Evolutionary conservation across 257 asterid species (phyloP).

Genomic region (Pogostemon cablin): DNA sequence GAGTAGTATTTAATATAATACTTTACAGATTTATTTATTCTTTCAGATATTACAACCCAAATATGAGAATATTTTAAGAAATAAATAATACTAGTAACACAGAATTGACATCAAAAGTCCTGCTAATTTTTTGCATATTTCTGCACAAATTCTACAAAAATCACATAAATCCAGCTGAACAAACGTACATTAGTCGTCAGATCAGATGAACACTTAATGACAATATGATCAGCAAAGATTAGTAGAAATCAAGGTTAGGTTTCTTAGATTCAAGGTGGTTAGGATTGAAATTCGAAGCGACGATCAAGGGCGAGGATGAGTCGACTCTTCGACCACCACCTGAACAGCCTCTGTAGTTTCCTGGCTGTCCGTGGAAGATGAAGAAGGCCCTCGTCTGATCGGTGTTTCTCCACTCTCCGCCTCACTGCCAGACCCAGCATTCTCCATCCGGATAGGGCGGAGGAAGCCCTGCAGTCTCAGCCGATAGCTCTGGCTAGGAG

Average conservation of each 20-base stretch:
- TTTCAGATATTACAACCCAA: not conserved
- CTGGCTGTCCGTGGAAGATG: constrained; percentile 23
- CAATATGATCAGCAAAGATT: constrained; percentile 2
- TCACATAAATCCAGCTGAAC: not conserved
- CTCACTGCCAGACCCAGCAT: constrained; percentile 46
- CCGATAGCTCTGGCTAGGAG: constrained; percentile 79
- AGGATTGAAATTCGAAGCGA: constrained; percentile 8
- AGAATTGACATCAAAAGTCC: not conserved
- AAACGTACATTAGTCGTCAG: constrained; percentile 4
- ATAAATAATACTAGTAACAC: not conserved
- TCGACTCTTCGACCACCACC: constrained; percentile 52
- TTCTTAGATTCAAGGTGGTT: constrained; percentile 27
- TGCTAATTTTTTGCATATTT: not conserved
- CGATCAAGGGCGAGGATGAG: constrained; percentile 43
- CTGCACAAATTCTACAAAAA: constrained; percentile 11
- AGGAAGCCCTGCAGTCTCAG: constrained; percentile 83
- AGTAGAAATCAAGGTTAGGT: constrained; percentile 20
- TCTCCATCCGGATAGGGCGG: constrained; percentile 55
- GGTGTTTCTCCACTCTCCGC: constrained; percentile 38
- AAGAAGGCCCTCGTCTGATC: constrained; percentile 36
- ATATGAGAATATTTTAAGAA: not conserved
- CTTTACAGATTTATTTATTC: not conserved
- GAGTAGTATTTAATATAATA: not conserved
- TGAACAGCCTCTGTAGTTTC: constrained; percentile 43
- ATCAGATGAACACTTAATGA: not conserved